Evolutionary conservation across 176 grass and related monocot species (phyloP), one percentile per base, ranked within the genome.

Genomic region (Avena sativa): DNA sequence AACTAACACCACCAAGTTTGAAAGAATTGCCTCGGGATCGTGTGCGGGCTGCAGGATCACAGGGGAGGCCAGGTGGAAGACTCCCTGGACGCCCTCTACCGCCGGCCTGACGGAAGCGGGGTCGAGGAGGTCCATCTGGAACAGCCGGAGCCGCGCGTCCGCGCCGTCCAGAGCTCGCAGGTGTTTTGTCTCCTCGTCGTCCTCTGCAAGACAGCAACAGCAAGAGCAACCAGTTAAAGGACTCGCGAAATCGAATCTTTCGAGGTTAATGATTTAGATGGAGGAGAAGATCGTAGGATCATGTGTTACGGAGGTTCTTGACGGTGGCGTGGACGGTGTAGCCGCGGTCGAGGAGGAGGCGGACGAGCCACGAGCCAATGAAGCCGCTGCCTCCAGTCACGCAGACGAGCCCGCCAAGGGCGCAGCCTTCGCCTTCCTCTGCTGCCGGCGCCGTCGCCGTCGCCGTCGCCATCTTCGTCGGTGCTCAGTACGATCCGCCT

Each of bases 281-380:
- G 20, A 49, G n/a, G 19, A 16, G 68, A 44, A 15, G 3, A 86
- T n/a, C 21, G 12, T 10, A 3, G 26, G 59, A 20, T n/a, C 17
- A 38, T 36, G 52, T 85, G 52, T 85, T 77, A 66, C 92, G 6
- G 56, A 97, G 82, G 81, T 94, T 89, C 87, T 79, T 85, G 82
- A 95, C 95, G 61, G 95, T 95, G 82, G 91, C 93, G 38, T 97
- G 93, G 86, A 95, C 89, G 26, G 87, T 83, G 92, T 93, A 97
- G 70, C 92, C 88, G 19, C 81, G 90, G 46, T 59, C 89, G 25
- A 97, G 95, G 59, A 97, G 92, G 87, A 74, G 75, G 46, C 83
- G 88, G 44, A 94, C 92, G 17, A 97, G 86, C 92, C 92, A 97
- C 4, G 95, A 97, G 13, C 92, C 95, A 58, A 97, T 93, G 89